Evolutionary conservation across 2,329 filamentous ascomycete genomes (phyloP).

Genomic region (Amylocarpus encephaloides): DNA sequence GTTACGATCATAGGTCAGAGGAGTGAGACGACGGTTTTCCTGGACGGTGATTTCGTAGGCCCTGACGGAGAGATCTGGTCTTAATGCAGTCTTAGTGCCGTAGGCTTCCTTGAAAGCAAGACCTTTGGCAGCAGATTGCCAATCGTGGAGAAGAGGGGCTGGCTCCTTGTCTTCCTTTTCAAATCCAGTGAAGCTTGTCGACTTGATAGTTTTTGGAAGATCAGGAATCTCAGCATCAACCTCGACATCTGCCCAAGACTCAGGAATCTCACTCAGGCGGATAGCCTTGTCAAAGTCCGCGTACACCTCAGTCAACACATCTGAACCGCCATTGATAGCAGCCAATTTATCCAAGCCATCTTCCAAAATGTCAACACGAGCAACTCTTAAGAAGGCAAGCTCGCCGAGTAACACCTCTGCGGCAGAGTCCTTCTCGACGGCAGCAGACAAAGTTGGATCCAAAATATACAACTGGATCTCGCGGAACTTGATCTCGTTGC

Average conservation of each 20-base stretch:
- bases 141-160: slow-evolving; percentile 62
- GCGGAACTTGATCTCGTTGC: slow-evolving; percentile 65
- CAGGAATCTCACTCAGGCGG: slow-evolving; percentile 67
- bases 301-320: slow-evolving; percentile 47
- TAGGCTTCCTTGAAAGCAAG: slow-evolving; percentile 94
- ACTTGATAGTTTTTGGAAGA: slow-evolving; percentile 59
- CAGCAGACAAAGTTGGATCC: slow-evolving; percentile 62
- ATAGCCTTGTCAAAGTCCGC: slow-evolving; percentile 65
- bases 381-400: slow-evolving; percentile 75
- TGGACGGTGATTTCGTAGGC: slow-evolving; percentile 85
- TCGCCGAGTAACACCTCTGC: slow-evolving; percentile 65
- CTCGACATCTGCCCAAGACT: slow-evolving; percentile 70
- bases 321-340: slow-evolving; percentile 47
- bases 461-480: slow-evolving; percentile 67
- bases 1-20: slow-evolving; percentile 85
- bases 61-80: slow-evolving; percentile 80
- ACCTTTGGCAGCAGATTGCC: slow-evolving; percentile 80
- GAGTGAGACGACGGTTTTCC: slow-evolving; percentile 91
- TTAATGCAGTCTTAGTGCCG: slow-evolving; percentile 63
- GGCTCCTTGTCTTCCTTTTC: slow-evolving; percentile 68
- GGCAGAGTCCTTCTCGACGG: slow-evolving; percentile 57
- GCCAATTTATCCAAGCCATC: slow-evolving; percentile 62
- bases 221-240: slow-evolving; percentile 46
- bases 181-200: slow-evolving; percentile 78
- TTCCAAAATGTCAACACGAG: slow-evolving; percentile 58